These are phyloP conservation scores for Marasmius fiardii DNA, from an alignment of 1,284 basidiomycete genomes.

Conservation along the genomic window DNA sequence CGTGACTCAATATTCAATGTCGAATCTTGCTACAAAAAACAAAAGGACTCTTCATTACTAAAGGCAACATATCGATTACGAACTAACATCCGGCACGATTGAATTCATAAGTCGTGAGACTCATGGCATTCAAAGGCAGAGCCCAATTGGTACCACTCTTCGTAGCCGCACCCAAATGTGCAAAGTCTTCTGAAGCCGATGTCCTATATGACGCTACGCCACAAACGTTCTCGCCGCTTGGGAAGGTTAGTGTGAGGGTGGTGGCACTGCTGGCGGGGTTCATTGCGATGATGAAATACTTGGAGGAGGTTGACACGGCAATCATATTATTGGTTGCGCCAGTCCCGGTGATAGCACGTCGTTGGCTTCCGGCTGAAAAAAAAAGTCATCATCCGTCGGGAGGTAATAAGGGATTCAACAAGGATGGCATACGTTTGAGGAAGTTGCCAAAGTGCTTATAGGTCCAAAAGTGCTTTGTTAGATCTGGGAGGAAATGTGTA, in stretches of 20 bases:
- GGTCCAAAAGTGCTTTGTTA: constrained; percentile 37
- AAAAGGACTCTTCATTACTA: too few species aligned
- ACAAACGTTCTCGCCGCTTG: constrained; percentile 28
- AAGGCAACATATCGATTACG: too few species aligned
- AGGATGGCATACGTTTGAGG: constrained; percentile 29
- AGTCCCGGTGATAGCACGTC: constrained; percentile 27
- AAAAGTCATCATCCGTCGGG: neutral
- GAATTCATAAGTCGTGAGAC: constrained; percentile 34
- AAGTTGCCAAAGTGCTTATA: constrained; percentile 40
- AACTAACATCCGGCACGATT: constrained; percentile 21
- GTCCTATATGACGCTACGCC: constrained; percentile 27
- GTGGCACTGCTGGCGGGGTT: constrained; percentile 29
- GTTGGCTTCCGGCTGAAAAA: constrained; percentile 30
- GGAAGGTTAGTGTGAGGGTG: constrained; percentile 31
- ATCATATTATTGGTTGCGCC: constrained; percentile 29
- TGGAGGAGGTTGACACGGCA: constrained; percentile 26
- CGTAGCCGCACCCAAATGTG: constrained; percentile 21
- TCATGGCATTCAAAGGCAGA: constrained; percentile 27
- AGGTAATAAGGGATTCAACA: neutral
- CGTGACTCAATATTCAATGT: too few species aligned
- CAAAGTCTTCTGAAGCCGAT: too few species aligned
- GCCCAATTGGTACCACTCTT: constrained; percentile 23
- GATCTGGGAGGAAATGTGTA: constrained; percentile 20
- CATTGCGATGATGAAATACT: constrained; percentile 32
- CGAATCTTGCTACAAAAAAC: too few species aligned